phyloP scores from a whole-genome alignment of 805 yeast genomes.

The Metschnikowia kofuensis region DNA sequence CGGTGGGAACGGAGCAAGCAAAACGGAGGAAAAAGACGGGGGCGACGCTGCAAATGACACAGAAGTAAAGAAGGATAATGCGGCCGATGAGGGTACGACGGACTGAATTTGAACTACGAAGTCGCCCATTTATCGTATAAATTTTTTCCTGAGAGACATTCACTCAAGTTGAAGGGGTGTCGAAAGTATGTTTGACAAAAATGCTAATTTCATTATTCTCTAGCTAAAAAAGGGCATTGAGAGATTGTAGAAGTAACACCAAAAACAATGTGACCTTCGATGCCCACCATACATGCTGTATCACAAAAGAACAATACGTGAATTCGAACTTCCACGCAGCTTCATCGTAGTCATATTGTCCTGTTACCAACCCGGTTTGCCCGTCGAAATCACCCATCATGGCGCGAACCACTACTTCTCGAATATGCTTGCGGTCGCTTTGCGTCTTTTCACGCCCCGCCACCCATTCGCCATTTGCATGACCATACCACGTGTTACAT shows the following conservation, averaged over 20 bases:
- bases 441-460: slow-evolving; percentile 44
- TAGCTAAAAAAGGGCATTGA: slow-evolving; percentile 1
- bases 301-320: slow-evolving; percentile 72
- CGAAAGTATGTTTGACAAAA: no score
- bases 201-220: neutral
- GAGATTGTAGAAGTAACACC: slow-evolving; percentile 30
- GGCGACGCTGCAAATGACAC: neutral
- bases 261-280: slow-evolving; percentile 51
- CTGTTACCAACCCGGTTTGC: slow-evolving; percentile 80
- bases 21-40: neutral
- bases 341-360: slow-evolving; percentile 48
- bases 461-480: slow-evolving; percentile 50
- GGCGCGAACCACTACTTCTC: slow-evolving; percentile 83
- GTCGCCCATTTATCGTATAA: no score
- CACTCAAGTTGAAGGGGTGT: no score
- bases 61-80: neutral
- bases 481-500: slow-evolving; percentile 68
- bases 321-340: slow-evolving; percentile 65
- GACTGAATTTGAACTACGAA: neutral
- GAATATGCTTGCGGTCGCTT: slow-evolving; percentile 39
- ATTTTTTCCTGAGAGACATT: no score
- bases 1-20: slow-evolving; percentile 2
- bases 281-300: slow-evolving; percentile 97
- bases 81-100: slow-evolving; percentile 1
- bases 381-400: slow-evolving; percentile 98